Evolutionary conservation across 305 asterid species (phyloP), one percentile per base, ranked within the genome.

Genomic region (Petunia hybrid): DNA sequence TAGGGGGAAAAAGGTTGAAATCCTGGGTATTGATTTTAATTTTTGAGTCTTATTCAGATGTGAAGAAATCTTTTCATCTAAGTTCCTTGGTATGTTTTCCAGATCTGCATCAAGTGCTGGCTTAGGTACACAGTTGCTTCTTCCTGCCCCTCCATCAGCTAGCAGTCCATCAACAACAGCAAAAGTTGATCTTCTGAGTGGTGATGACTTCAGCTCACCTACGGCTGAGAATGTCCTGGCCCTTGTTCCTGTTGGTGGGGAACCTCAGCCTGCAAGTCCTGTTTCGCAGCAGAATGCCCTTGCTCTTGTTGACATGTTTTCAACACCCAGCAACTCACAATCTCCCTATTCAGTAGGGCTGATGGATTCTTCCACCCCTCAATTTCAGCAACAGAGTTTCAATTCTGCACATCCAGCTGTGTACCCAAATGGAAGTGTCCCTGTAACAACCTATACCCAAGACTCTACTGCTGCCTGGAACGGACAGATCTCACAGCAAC

Each of bases 111-210:
- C 95, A 73, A 86, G 85, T 86, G 78, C 91, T 85, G 86, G 91
- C 83, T 82, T 83, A 80, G 94, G 90, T 83, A 60, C 89, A 68
- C 94, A 88, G 87, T 85, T 89, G 64, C 80, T 85, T 2, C 91
- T 89, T 73, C 90, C 94, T 82, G 90, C 93, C 81, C 94, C 94
- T 73, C 87, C 90, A 8, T 64, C 89, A 63, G 79, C 87, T 83
- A 89, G 86, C 77, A 89, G 90, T 84, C 88, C 83, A 82, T 73
- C 86, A 82, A 45, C 89, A 64, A 85, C 95, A 70, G 55, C 86
- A 22, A 91, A 85, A 77, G 87, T 89, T 76, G 99, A 96, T 91
- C 99, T 96, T 88, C 88, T 96, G 87, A 96, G 98, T 80, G 98
- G 99, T 85, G 98, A 96, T 77, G 94, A 92, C 88, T 92, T 91